These are phyloP conservation scores for Triticum turgidum DNA, from an alignment of 176 grass and related monocot genomes.

Conservation along the genomic window DNA sequence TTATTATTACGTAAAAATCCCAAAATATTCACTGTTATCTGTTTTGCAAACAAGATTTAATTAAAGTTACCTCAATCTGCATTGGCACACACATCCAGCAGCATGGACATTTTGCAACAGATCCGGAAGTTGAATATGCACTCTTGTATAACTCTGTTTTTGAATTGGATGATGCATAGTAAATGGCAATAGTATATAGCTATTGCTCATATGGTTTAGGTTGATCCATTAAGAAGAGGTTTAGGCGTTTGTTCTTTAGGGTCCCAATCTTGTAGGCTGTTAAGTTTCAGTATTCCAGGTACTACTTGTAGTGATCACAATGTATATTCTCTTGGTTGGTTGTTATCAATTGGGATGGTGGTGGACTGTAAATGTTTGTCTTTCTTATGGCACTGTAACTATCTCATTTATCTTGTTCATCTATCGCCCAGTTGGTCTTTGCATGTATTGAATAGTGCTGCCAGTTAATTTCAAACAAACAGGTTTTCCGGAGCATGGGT, in stretches of 20 bases:
- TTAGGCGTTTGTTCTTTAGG: neutral
- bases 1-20: too few species aligned
- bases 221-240: neutral
- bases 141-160: neutral
- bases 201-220: neutral
- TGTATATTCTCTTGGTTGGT: neutral
- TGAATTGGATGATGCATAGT: neutral
- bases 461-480: neutral
- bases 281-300: neutral
- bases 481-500: neutral
- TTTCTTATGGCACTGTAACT: neutral
- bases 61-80: neutral
- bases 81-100: neutral
- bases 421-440: neutral
- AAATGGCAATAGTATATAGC: neutral
- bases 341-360: neutral
- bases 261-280: neutral
- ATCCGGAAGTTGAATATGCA: neutral
- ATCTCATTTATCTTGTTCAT: neutral
- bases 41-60: neutral
- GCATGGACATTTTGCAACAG: neutral
- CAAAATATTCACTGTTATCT: neutral
- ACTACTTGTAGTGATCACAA: neutral
- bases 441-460: neutral
- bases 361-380: neutral